Evolutionary conservation across 345 rosid genomes (phyloP).

Genomic region (Eucalyptus marginata): DNA sequence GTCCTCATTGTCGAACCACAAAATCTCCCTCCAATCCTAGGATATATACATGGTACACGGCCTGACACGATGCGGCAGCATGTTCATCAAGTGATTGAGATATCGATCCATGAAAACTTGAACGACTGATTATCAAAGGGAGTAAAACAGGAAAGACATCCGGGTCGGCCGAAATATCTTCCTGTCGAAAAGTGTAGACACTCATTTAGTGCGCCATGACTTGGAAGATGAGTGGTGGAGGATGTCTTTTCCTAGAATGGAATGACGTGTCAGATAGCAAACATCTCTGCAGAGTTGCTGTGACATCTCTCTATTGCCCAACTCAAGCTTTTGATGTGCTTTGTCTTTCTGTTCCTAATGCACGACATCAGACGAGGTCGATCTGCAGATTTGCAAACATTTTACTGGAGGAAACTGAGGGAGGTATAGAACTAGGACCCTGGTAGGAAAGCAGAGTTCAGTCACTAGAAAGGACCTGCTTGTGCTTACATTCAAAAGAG

Average conservation of each 20-base stretch:
- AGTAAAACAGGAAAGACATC: neutral
- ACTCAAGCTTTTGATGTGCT: neutral
- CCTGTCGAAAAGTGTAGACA: neutral
- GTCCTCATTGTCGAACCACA: neutral
- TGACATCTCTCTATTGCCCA: neutral
- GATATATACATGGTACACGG: neutral
- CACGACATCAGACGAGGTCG: neutral
- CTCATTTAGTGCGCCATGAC: neutral
- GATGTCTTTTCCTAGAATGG: neutral
- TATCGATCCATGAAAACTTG: neutral
- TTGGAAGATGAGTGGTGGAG: neutral
- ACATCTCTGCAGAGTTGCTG: neutral
- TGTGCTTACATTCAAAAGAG: neutral
- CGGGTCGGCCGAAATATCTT: neutral
- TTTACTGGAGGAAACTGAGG: neutral
- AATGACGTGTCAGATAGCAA: neutral
- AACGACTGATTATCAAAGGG: neutral
- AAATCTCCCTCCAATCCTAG: neutral
- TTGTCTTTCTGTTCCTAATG: neutral
- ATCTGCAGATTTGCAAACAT: neutral
- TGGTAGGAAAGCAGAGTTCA: neutral
- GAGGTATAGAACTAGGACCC: neutral
- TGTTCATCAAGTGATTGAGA: neutral
- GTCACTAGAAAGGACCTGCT: neutral
- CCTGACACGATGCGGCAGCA: rapidly evolving